Base-by-base conservation (phyloP, 2,329 filamentous ascomycete species). In the Alternaria metachromatica region DNA sequence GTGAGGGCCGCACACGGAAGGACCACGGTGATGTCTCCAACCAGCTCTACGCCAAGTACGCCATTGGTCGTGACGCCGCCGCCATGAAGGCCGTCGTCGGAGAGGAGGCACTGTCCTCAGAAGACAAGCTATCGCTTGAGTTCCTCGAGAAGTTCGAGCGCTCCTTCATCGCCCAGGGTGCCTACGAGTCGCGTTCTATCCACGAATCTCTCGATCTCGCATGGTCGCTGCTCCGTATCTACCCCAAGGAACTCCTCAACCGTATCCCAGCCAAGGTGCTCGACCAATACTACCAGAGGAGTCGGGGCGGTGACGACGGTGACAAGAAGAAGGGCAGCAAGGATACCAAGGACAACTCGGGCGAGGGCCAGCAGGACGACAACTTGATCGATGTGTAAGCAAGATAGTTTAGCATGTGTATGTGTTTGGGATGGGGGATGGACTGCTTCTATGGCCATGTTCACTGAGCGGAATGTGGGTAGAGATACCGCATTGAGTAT, bases 81-180 rank as follows among this genome's bases (percentile, higher is more conserved):
- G 92, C 94, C 80, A 99, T 99, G 96, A 99, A 98, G 86, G 96
- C 96, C 65, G 96, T 99, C 81, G 96, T 99, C 63, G 96, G 96
- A 84, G 96, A 99, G 84, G 96, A 99, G 82, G 96, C 96, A 33
- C 83, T 99, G 78, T 97, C 94, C 26, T 88, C 92, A 58, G 96
- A 99, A 84, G 96, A 99, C 84, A 98, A 98, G 86, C 89, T 98
- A 62, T 97, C 95, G 9, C 88, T 99, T 41, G 96, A 99, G 82
- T 99, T 99, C 86, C 85, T 99, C 74, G 95, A 98, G 79, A 98
- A 98, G 84, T 99, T 99, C 79, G 96, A 99, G 85, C 91, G 92
- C 68, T 93, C 92, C 62, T 99, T 98, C 83, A 97, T 99, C 81
- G 86, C 87, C 68, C 96, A 99, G 83, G 93, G 92, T 58, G 85